Conservation (phyloP, 345 rosid species). For the Arabis hirsuta region DNA sequence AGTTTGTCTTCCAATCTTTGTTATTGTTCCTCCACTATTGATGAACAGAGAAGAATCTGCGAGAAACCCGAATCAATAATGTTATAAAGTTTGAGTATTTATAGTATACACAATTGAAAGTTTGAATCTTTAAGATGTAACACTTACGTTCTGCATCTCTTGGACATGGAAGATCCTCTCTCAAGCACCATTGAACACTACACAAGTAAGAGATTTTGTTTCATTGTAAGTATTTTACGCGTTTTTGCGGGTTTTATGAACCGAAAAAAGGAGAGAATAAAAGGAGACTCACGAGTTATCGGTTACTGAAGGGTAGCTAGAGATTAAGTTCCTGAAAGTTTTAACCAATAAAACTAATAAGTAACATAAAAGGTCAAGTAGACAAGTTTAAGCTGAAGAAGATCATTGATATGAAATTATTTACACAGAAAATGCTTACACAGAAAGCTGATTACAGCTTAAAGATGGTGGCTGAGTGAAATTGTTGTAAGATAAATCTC, state of each 20-base stretch:
- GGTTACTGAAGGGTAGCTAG: conserved; percentile 52
- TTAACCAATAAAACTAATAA: conserved; percentile 13
- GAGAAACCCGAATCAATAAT: background rate
- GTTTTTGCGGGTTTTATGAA: background rate
- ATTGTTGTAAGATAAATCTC: conserved; percentile 90
- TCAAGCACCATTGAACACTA: conserved; percentile 71
- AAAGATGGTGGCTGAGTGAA: conserved; percentile 51
- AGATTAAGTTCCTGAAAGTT: conserved; percentile 65
- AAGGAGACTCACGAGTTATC: conserved; percentile 61
- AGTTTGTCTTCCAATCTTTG: conserved; percentile 31
- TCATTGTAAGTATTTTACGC: background rate
- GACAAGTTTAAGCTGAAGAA: background rate
- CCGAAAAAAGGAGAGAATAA: background rate
- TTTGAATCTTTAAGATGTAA: background rate
- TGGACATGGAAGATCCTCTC: conserved; percentile 67
- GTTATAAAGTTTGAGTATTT: background rate
- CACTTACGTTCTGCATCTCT: conserved; percentile 56
- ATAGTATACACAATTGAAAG: conserved; percentile 17
- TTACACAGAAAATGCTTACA: conserved; percentile 54
- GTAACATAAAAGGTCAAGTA: background rate
- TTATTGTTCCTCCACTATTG: conserved; percentile 69
- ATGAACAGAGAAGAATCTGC: conserved; percentile 76
- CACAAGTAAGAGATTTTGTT: conserved; percentile 10
- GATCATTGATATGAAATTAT: background rate
- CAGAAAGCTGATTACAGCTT: conserved; percentile 50